Evolutionary conservation across 2,329 filamentous ascomycete genomes (phyloP), one percentile per base, ranked within the genome.

Genomic region (Allantophomopsis cytisporea): DNA sequence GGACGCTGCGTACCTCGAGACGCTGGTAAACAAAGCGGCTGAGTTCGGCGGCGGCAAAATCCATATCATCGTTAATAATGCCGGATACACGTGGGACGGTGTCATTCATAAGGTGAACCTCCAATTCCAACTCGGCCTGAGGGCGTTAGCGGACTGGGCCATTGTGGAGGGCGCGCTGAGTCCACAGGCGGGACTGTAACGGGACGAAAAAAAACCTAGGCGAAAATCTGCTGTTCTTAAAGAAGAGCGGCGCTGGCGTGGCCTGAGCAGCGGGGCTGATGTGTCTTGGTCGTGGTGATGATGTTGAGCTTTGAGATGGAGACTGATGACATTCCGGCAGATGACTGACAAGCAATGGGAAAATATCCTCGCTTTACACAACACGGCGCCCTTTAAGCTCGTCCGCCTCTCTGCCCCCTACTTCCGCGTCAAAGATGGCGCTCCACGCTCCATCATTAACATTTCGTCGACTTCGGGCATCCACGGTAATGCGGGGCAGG

Each of bases 321-420:
- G 23, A 28, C 23, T 28, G 23, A 28, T 28, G 3, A 10, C 23
- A 12, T 28, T 28, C 23, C 23, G 23, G 5, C 42, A 73, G 69
- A 89, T 86, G 68, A 83, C 79, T 13, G 84, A 93, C 66, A 84
- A 84, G 64, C 85, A 93, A 68, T 93, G 84, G 84, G 81, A 91
- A 45, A 87, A 81, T 38, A 94, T 94, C 57, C 64, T 94, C 21
- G 76, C 80, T 16, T 69, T 94, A 36, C 87, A 94, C 68, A 79
- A 73, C 55, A 91, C 84, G 11, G 85, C 83, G 2, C 87, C 87
- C 10, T 94, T 94, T 69, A 80, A 80, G 57, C 77, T 94, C 39
- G 66, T 91, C 45, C 74, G 86, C 40, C 79, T 78, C 35, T 84
- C 84, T 1, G 82, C 84, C 0, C 83, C 84, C 16, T 94, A 84